Evolutionary conservation across 106 monocot genomes (phyloP), one percentile per base, ranked within the genome.

Genomic region (Agapanthus africanus): DNA sequence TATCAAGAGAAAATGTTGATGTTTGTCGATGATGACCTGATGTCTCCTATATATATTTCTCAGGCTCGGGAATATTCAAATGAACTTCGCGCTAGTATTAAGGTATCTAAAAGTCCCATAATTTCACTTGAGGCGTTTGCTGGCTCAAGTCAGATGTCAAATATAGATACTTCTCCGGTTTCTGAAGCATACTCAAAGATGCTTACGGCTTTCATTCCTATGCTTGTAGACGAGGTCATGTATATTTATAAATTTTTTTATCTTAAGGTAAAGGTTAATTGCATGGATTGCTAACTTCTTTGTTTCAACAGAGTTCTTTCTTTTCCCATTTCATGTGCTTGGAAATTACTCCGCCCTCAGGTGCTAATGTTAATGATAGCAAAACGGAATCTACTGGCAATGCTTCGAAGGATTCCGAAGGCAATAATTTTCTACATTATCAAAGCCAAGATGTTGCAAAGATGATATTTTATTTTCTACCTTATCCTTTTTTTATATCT

Each of bases 251-350:
- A 0, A 0, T 70, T 74, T 33, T 50, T 27, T 36, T 27, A 30
- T 50, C 54, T 11, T 41, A 25, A 59, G 63, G 32, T 40, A 7
- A 35, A 65, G 19, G 14, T 44, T 44, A 49, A 32, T 41, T 27
- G 8, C 4, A 54, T 13, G 56, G 28, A 37, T 37, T 50, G n/a
- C 78, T 39, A 33, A 71, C 13, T 59, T 56, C 18, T 35, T 70
- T 23, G 27, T 49, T 65, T 13, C 22, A 66, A 18, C 79, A 99
- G 99, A 99, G 99, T 73, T 85, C 99, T 22, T 99, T 99, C 49
- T 90, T 99, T 74, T 82, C 90, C 74, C 99, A 93, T 80, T 99
- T 99, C 63, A 93, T 99, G 99, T 99, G 99, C 72, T 99, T 99
- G 80, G 99, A 99, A 72, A 81, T 89, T 67, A 78, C 90, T 54